Conservation (phyloP, 2,329 filamentous ascomycete species). For the Sarocladium oryzae region DNA sequence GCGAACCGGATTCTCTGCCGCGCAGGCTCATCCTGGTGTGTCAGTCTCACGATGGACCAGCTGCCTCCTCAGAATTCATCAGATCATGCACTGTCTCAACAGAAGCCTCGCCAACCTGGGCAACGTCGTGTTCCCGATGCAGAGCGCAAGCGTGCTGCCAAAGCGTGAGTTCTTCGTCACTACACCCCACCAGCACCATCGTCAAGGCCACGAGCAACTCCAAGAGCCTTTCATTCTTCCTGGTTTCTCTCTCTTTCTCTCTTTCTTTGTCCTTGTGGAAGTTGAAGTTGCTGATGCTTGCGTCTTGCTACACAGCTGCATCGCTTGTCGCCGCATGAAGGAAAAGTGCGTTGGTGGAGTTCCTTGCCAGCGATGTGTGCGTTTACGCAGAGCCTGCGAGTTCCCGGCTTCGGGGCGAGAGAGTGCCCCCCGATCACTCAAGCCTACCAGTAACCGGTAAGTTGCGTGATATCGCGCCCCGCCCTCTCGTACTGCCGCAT, state of each 20-base stretch:
- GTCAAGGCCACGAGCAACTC: no score
- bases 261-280: no score
- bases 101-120: neutral
- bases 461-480: no score
- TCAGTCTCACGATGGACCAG: neutral
- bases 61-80: neutral
- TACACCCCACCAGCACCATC: no score
- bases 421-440: neutral
- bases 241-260: no score
- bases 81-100: neutral
- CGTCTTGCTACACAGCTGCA: conserved; percentile 33
- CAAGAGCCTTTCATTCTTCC: no score
- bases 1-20: no score
- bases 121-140: conserved; percentile 15
- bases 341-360: conserved; percentile 51
- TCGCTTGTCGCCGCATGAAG: conserved; percentile 47
- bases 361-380: conserved; percentile 45
- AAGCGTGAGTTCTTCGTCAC: conserved; percentile 19
- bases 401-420: conserved; percentile 22
- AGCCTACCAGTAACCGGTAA: neutral
- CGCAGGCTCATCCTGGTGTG: neutral
- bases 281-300: no score
- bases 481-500: no score
- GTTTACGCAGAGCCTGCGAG: conserved; percentile 43
- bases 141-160: conserved; percentile 21